A percentile compares a stretch with the other conserved stretches of the same genome.
Evolutionary conservation across 306 rosid genomes (phyloP).

Genomic region (Dalbergia cochinchinensis): DNA sequence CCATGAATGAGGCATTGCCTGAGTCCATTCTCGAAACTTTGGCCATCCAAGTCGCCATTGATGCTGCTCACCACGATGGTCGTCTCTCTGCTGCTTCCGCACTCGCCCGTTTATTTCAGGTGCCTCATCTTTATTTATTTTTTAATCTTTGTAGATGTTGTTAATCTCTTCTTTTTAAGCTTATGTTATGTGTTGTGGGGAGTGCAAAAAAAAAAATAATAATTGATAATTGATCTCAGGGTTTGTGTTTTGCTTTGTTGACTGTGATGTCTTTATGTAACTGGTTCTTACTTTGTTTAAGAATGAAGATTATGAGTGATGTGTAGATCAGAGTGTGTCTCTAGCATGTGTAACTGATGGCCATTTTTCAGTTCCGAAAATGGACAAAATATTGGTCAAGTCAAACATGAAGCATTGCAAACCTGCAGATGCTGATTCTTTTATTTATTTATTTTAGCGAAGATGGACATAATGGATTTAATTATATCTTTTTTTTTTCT

Average conservation of each 20-base stretch:
- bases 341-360: conserved; percentile 37
- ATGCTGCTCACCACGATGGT: conserved; percentile 64
- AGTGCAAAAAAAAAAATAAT: too few relatives aligned
- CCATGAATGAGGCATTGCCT: conserved; percentile 69
- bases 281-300: conserved; percentile 7
- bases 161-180: too few relatives aligned
- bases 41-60: conserved; percentile 77
- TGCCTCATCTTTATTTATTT: background rate
- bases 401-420: conserved; percentile 55
- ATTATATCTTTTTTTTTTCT: background rate
- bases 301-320: conserved; percentile 28
- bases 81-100: conserved; percentile 78
- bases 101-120: conserved; percentile 80
- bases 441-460: conserved; percentile 15
- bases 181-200: background rate
- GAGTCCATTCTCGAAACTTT: conserved; percentile 72
- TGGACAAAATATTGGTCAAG: conserved; percentile 62
- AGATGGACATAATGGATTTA: conserved; percentile 11
- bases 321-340: conserved; percentile 21
- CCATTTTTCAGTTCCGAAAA: conserved; percentile 51
- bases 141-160: background rate
- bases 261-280: background rate
- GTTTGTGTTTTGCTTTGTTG: background rate
- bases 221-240: background rate
- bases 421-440: conserved; percentile 50